phyloP scores from a whole-genome alignment of 306 rosid species.

The Cucumis hystrix region DNA sequence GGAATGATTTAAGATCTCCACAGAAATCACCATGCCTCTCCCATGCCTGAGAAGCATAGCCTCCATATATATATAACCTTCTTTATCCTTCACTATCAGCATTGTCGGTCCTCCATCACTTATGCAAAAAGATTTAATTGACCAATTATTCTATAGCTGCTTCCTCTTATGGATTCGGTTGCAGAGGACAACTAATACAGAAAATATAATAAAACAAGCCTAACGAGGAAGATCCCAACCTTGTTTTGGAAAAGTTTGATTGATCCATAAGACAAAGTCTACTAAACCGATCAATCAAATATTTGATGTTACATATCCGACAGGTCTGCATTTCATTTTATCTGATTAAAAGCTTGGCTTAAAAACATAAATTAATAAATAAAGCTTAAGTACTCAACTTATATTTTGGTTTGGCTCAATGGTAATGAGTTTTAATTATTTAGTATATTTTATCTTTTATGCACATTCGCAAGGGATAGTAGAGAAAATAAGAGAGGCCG shows the following conservation, averaged over 20 bases:
- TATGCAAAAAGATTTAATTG: slow-evolving; percentile 36
- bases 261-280: background rate
- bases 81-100: slow-evolving; percentile 64
- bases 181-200: slow-evolving; percentile 10
- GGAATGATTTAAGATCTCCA: slow-evolving; percentile 76
- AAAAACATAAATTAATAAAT: too few relatives aligned
- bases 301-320: background rate
- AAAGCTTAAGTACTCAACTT: too few relatives aligned
- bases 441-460: background rate
- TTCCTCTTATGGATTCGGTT: background rate
- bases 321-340: background rate
- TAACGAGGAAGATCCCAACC: background rate
- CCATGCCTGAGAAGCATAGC: slow-evolving; percentile 88
- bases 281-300: background rate
- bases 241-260: background rate
- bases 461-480: background rate
- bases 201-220: background rate
- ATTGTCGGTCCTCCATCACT: slow-evolving; percentile 66
- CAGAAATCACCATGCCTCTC: slow-evolving; percentile 82
- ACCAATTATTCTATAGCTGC: slow-evolving; percentile 11
- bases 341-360: too few relatives aligned
- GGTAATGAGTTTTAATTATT: background rate
- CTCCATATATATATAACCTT: slow-evolving; percentile 79
- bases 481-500: background rate
- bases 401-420: background rate